phyloP scores from a whole-genome alignment of 176 grass and related monocot species.

The Areca catechu region DNA sequence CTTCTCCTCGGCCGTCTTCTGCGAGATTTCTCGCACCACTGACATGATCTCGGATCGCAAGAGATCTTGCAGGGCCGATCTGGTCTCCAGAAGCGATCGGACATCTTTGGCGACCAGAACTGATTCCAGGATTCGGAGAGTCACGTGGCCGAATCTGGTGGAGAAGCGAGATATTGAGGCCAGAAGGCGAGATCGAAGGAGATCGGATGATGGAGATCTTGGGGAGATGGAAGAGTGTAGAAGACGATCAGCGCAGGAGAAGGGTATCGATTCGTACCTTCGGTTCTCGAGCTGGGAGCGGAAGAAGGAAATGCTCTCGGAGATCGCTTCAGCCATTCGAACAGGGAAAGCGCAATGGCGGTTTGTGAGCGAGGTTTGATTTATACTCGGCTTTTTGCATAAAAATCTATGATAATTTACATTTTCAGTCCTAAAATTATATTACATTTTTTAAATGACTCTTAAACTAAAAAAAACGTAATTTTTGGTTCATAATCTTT shows the following conservation, averaged over 20 bases:
- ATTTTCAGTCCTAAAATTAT: no score
- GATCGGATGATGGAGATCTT: background rate
- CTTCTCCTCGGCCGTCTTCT: slow-evolving; percentile 15
- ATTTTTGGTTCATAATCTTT: no score
- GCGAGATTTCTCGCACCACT: slow-evolving; percentile 23
- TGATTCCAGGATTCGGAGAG: slow-evolving; percentile 42
- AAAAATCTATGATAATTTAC: no score
- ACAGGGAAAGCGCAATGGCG: background rate
- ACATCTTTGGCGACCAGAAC: slow-evolving; percentile 43
- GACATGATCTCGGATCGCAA: slow-evolving; percentile 22
- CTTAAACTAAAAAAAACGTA: no score
- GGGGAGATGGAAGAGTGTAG: background rate
- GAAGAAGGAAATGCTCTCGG: slow-evolving; percentile 1
- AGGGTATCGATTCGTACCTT: background rate
- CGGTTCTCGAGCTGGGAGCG: slow-evolving; percentile 8
- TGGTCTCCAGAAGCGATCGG: slow-evolving; percentile 25
- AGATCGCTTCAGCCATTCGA: slow-evolving; percentile 8
- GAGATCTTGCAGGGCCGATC: slow-evolving; percentile 29
- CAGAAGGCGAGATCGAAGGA: background rate
- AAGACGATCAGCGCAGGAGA: background rate
- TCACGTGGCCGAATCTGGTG: slow-evolving; percentile 33
- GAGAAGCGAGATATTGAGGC: background rate
- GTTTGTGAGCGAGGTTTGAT: background rate
- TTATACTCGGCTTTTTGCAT: no score
- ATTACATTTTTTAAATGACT: no score